These are phyloP conservation scores for Filobasidium floriforme DNA, from an alignment of 768 basidiomycete genomes.

Conservation along the genomic window DNA sequence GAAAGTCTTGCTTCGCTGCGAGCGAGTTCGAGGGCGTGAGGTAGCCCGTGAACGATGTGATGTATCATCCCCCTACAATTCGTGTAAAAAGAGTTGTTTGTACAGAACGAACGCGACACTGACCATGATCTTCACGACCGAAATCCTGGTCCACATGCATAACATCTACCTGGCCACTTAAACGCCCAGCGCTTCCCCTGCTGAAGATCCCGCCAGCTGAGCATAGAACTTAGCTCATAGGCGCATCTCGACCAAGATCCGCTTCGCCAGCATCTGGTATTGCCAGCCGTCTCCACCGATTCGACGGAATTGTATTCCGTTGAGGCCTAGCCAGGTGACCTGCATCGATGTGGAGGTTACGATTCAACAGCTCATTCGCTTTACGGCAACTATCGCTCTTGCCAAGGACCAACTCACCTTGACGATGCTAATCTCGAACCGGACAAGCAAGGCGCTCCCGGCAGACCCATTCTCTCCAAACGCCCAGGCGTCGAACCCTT, in stretches of 20 bases:
- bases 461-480: constrained; percentile 46
- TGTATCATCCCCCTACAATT: too few relatives aligned
- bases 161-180: too few relatives aligned
- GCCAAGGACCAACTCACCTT: constrained; percentile 56
- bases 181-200: too few relatives aligned
- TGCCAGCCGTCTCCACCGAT: constrained; percentile 90
- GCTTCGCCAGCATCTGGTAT: constrained; percentile 77
- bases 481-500: constrained; percentile 44
- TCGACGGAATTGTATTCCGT: constrained; percentile 91
- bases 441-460: constrained; percentile 71
- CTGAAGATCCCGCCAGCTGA: neutral
- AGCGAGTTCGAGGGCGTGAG: too few relatives aligned
- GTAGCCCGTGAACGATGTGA: too few relatives aligned
- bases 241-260: constrained; percentile 39
- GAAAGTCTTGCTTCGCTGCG: too few relatives aligned
- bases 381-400: neutral
- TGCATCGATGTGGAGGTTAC: too few relatives aligned
- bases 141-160: too few relatives aligned
- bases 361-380: neutral
- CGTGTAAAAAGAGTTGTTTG: too few relatives aligned
- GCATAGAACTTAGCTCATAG: constrained; percentile 18
- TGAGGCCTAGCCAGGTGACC: constrained; percentile 87
- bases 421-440: constrained; percentile 95
- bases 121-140: too few relatives aligned
- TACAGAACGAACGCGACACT: too few relatives aligned